Evolutionary conservation across 192 early-diverging fungal genomes (phyloP).

Genomic region (Chytriomyces sp.): DNA sequence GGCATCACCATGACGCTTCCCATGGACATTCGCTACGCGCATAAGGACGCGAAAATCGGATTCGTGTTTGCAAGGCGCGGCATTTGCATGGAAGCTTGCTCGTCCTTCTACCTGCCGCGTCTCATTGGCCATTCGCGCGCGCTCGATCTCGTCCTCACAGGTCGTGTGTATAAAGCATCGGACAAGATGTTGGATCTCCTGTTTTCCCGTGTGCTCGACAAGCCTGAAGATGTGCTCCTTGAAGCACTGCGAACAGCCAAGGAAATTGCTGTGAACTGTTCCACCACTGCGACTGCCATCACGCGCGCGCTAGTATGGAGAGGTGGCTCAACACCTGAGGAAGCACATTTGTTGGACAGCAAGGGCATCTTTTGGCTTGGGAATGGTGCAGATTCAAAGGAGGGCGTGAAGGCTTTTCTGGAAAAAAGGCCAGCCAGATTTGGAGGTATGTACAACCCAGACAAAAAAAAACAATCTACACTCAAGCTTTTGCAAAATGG

Average conservation of each 20-base stretch:
- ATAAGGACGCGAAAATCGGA: slow-evolving; percentile 29
- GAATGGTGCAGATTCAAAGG: slow-evolving; percentile 11
- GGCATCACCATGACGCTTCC: slow-evolving; percentile 35
- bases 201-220: not conserved
- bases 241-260: not conserved
- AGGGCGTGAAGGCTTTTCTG: slow-evolving; percentile 22
- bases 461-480: not conserved
- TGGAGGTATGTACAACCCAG: not conserved
- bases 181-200: not conserved
- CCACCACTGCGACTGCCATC: not conserved
- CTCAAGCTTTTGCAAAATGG: not conserved
- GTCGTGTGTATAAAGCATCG: not conserved
- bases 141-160: slow-evolving; percentile 28
- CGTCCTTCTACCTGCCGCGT: slow-evolving; percentile 17
- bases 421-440: not conserved
- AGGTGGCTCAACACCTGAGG: slow-evolving; percentile 5
- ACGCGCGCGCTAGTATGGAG: slow-evolving; percentile 7
- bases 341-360: slow-evolving; percentile 27
- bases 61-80: slow-evolving; percentile 24
- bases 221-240: not conserved
- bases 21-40: slow-evolving; percentile 27
- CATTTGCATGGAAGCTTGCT: slow-evolving; percentile 10
- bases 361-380: slow-evolving; percentile 14
- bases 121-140: slow-evolving; percentile 29
- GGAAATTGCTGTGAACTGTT: not conserved